phyloP scores from a whole-genome alignment of 2,329 filamentous ascomycete species.

The Epichloe elymi region DNA sequence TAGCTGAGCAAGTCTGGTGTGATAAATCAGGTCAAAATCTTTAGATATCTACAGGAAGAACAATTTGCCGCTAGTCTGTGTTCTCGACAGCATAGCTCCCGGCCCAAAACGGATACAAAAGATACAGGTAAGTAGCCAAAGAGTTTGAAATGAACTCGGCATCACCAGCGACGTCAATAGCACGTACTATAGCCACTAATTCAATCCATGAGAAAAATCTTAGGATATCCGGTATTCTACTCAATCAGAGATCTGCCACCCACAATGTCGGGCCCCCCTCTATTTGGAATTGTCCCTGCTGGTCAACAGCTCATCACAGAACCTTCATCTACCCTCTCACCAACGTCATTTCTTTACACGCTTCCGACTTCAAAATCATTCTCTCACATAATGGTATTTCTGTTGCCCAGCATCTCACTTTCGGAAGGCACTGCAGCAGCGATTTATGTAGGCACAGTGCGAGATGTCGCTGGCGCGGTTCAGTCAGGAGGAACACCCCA shows the following conservation, averaged over 20 bases:
- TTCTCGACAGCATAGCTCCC: too few relatives aligned
- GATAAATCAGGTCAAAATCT: too few relatives aligned
- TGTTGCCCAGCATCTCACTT: conserved; percentile 64
- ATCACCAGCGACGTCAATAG: too few relatives aligned
- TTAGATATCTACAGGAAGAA: too few relatives aligned
- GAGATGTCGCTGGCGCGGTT: conserved; percentile 25
- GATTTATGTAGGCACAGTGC: conserved; percentile 63
- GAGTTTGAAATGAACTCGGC: too few relatives aligned
- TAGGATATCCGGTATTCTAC: too few relatives aligned
- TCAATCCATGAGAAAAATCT: not conserved
- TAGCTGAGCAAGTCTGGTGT: too few relatives aligned
- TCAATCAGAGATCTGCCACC: not conserved
- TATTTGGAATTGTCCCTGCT: conserved; percentile 48
- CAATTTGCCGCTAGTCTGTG: too few relatives aligned
- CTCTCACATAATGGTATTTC: conserved; percentile 77
- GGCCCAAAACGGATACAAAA: too few relatives aligned
- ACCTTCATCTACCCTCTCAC: conserved; percentile 39
- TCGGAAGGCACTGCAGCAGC: conserved; percentile 69
- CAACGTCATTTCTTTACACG: conserved; percentile 43
- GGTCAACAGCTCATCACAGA: conserved; percentile 43
- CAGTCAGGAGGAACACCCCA: conserved; percentile 33
- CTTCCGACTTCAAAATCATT: conserved; percentile 41
- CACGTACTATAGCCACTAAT: not conserved
- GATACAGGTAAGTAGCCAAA: too few relatives aligned
- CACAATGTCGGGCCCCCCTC: conserved; percentile 30